phyloP scores from a whole-genome alignment of 202 grass and related monocot species.

The Brachypodium distachyon region DNA sequence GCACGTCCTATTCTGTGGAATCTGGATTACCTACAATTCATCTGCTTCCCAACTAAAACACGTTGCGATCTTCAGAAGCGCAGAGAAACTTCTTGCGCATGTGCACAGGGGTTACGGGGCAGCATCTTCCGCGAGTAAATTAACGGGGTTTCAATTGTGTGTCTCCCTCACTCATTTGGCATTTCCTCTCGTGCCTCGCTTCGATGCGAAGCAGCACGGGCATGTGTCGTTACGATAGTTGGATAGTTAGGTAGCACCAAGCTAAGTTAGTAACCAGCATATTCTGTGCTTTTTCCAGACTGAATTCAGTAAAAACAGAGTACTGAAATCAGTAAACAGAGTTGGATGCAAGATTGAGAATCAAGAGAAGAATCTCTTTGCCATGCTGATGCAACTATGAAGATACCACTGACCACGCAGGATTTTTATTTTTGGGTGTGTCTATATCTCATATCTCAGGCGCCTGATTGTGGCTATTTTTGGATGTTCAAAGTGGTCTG shows the following conservation, averaged over 20 bases:
- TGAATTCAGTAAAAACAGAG: too few species aligned
- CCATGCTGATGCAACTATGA: background rate
- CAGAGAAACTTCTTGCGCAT: background rate
- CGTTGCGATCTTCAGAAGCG: background rate
- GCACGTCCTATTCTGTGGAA: too few species aligned
- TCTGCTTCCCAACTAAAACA: background rate
- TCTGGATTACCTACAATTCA: too few species aligned
- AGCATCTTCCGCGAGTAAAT: background rate
- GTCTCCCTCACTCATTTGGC: background rate
- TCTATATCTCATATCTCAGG: too few species aligned
- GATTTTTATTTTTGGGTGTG: background rate
- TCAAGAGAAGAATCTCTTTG: background rate
- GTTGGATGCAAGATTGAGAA: background rate
- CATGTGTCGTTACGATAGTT: background rate
- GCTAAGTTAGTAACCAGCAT: background rate
- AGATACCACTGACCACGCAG: background rate
- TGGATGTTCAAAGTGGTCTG: background rate
- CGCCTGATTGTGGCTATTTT: background rate
- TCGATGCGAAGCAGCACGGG: background rate
- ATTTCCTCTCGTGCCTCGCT: background rate
- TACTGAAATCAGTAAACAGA: background rate
- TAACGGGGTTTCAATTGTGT: background rate
- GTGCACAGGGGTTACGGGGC: background rate
- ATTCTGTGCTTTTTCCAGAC: background rate
- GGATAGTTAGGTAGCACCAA: background rate